Evolutionary conservation across 495 filamentous ascomycete genomes (phyloP).

Genomic region (Xylaria bambusicola): DNA sequence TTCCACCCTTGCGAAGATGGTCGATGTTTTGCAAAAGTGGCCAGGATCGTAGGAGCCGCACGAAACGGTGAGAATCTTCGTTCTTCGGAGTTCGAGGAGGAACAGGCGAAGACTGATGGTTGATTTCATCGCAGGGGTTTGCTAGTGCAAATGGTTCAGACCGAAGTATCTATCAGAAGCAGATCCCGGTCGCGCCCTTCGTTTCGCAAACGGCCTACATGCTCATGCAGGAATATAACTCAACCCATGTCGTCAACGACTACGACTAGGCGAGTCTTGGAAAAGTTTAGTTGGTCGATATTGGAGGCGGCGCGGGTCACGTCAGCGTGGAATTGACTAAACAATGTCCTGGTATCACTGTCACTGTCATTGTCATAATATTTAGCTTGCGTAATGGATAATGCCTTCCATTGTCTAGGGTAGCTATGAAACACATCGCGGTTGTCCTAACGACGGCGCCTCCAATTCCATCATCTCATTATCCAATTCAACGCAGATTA

Average conservation of each 20-base stretch:
- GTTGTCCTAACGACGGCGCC: too few relatives aligned
- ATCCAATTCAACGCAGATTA: too few relatives aligned
- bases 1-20: constrained; percentile 11
- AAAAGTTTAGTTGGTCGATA: constrained; percentile 12
- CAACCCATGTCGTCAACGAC: constrained; percentile 17
- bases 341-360: constrained; percentile 16
- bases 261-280: constrained; percentile 28
- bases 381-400: too few relatives aligned
- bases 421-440: too few relatives aligned
- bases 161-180: constrained; percentile 32
- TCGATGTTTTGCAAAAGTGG: constrained; percentile 28
- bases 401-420: too few relatives aligned
- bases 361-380: too few relatives aligned
- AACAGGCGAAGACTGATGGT: background rate
- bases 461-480: too few relatives aligned
- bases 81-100: background rate
- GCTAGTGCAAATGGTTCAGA: constrained; percentile 30
- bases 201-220: constrained; percentile 17
- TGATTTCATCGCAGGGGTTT: constrained; percentile 29
- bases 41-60: constrained; percentile 31
- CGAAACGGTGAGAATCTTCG: constrained; percentile 27
- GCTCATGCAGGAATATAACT: background rate
- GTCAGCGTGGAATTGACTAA: constrained; percentile 18
- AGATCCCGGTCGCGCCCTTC: constrained; percentile 17
- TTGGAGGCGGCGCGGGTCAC: constrained; percentile 18